Conservation (phyloP, 2,329 filamentous ascomycete genomes). For the Colletotrichum spinosum region DNA sequence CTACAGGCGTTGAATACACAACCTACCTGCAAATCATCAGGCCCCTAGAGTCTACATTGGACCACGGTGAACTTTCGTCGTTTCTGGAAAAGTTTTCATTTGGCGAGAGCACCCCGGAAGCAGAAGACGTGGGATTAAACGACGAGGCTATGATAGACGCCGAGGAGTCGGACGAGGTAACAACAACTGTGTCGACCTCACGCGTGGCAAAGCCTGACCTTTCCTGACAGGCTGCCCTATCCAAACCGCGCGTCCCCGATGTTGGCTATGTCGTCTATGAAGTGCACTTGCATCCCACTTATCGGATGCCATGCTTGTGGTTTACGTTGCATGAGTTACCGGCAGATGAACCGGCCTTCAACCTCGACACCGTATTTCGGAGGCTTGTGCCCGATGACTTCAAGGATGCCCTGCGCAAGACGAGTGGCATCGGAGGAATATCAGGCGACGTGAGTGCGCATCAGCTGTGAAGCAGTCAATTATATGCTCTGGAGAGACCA, state of each 20-base stretch:
- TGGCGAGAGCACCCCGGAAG: slow-evolving; percentile 37
- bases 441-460: slow-evolving; percentile 76
- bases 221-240: slow-evolving; percentile 54
- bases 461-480: slow-evolving; percentile 48
- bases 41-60: slow-evolving; percentile 58
- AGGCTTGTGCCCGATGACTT: slow-evolving; percentile 76
- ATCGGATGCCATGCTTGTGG: slow-evolving; percentile 81
- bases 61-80: slow-evolving; percentile 59
- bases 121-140: slow-evolving; percentile 41
- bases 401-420: slow-evolving; percentile 68
- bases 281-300: slow-evolving; percentile 80
- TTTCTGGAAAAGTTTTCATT: slow-evolving; percentile 61
- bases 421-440: slow-evolving; percentile 77
- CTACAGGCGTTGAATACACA: slow-evolving; percentile 55
- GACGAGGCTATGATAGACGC: slow-evolving; percentile 62
- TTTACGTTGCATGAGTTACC: slow-evolving; percentile 74
- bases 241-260: slow-evolving; percentile 46
- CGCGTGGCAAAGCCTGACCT: slow-evolving; percentile 20
- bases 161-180: slow-evolving; percentile 65
- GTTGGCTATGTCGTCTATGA: slow-evolving; percentile 73
- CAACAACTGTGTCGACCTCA: not conserved
- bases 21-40: slow-evolving; percentile 69
- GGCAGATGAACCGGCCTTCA: slow-evolving; percentile 65
- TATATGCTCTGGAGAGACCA: slow-evolving; percentile 41
- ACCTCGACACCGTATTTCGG: slow-evolving; percentile 77